phyloP scores from a whole-genome alignment of 192 early-diverging fungal species.

The Spizellomyces punctatus region DNA sequence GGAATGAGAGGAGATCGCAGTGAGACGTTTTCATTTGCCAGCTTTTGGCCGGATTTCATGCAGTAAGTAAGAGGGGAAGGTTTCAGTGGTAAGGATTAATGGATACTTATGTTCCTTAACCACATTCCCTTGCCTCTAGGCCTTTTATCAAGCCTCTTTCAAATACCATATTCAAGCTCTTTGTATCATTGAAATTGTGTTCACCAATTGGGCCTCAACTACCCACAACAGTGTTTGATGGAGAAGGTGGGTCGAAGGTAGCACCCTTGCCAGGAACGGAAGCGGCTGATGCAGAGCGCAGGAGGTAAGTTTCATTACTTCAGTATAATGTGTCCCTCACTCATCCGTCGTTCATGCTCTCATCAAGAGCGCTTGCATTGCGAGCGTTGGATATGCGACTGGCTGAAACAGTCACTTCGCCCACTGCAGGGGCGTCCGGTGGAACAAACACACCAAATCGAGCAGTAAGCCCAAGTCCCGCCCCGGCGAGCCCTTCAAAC shows the following conservation, averaged over 20 bases:
- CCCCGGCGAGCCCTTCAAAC: too few species aligned
- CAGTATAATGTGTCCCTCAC: too few species aligned
- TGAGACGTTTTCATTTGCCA: slow-evolving; percentile 86
- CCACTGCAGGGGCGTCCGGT: too few species aligned
- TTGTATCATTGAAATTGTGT: slow-evolving; percentile 58
- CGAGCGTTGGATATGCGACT: slow-evolving; percentile 67
- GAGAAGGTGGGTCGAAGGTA: too few species aligned
- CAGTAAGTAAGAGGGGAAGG: slow-evolving; percentile 53
- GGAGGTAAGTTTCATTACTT: slow-evolving; percentile 49
- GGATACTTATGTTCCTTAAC: too few species aligned
- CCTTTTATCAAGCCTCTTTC: slow-evolving; percentile 67
- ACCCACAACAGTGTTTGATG: too few species aligned
- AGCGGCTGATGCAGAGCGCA: slow-evolving; percentile 62
- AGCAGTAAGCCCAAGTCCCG: too few species aligned
- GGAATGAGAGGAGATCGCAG: slow-evolving; percentile 82
- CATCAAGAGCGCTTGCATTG: slow-evolving; percentile 61
- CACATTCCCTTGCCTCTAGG: slow-evolving; percentile 30
- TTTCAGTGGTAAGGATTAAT: background rate
- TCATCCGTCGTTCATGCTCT: too few species aligned
- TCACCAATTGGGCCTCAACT: slow-evolving; percentile 36
- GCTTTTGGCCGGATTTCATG: slow-evolving; percentile 86
- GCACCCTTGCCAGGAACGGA: background rate
- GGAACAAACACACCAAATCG: background rate
- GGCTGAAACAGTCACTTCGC: background rate
- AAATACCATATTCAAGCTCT: slow-evolving; percentile 59